Conservation (phyloP, 2,329 filamentous ascomycete species). For the Stachybotrys chartarum region DNA sequence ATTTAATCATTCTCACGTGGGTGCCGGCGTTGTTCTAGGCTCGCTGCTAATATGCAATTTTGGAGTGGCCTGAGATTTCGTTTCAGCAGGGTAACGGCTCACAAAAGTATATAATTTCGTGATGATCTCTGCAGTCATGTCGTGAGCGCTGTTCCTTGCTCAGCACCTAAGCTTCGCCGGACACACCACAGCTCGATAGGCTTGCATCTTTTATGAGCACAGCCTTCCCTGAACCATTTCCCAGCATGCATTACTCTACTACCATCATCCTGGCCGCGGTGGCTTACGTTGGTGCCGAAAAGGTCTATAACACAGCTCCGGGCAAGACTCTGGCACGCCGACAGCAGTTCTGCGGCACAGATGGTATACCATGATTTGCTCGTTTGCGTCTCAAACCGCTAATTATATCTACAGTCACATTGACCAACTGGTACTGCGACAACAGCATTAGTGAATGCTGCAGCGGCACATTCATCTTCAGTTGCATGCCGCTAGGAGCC, state of each 20-base stretch:
- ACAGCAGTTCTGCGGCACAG: background rate
- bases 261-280: background rate
- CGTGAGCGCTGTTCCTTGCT: no score
- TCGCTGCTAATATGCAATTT: background rate
- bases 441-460: background rate
- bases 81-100: no score
- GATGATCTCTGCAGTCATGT: no score
- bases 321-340: background rate
- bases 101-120: no score
- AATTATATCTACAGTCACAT: background rate
- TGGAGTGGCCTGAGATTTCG: background rate
- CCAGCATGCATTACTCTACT: no score
- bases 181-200: no score
- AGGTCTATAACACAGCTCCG: background rate
- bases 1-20: background rate
- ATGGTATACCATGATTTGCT: background rate
- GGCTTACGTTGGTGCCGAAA: background rate
- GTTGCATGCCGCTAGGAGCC: background rate
- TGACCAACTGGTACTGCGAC: background rate
- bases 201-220: no score
- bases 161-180: no score
- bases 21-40: background rate
- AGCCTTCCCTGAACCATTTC: no score
- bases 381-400: background rate
- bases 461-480: background rate